Base-by-base conservation (phyloP, 495 filamentous ascomycete genomes). In the Xylaria longipes region DNA sequence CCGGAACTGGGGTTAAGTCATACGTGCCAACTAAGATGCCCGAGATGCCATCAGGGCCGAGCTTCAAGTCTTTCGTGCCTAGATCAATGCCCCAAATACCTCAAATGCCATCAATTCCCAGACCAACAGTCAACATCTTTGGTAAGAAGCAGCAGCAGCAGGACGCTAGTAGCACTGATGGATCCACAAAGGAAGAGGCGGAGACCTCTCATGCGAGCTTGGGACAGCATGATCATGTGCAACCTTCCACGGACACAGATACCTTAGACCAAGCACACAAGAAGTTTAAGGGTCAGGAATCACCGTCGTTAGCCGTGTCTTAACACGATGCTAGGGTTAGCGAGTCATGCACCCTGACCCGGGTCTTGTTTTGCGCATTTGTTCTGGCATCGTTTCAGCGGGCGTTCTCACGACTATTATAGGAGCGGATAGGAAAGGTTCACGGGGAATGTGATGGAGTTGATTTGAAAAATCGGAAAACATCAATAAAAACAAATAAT, bases 1-100 rank as follows among this genome's bases (percentile, higher is more conserved):
- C 83, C 25, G 81, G 82, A 11, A 78, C 79, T 0, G 82, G 74
- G 17, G 71, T 82, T 22, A 78, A 70, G 50, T 82, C 82, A 1
- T 84, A 81, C 31, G 73, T 85, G 54, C 83, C 83, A n/a, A 74
- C 79, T 22, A 84, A 79, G 72, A 73, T 84, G 62, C 83, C 83
- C 5, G 76, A 77, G 39, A 78, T 84, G 68, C 77, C 77, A 22
- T 74, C 77, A 43, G 77, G 77, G 15, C 73, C 77, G 33, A 77
- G 73, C 69, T 64, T 79, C 69, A 79, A 67, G 33, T 77, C 77
- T 8, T 79, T 75, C 60, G 67, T 79, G 27, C 77, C 77, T 25
- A 75, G 66, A 8, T 73, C 76, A 58, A 77, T 78, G 71, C 76
- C 74, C 5, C 74, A 48, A 37, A 74, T 78, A 31, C 74, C 76